Evolutionary conservation across 78 protist genomes (phyloP), one percentile per base, ranked within the genome.

Genomic region (Capsaspora owczarzaki): DNA sequence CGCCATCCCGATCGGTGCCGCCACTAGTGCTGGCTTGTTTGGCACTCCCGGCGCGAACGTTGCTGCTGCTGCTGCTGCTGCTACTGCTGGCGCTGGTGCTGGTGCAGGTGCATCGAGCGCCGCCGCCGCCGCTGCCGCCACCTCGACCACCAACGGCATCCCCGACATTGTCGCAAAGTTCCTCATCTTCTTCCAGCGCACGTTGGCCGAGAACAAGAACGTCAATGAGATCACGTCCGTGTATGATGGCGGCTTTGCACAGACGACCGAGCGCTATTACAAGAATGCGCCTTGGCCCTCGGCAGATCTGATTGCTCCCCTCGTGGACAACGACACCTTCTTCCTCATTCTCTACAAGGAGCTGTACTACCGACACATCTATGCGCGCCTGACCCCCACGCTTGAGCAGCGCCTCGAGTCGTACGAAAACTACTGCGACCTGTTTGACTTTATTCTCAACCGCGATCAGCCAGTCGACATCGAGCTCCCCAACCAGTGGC

Each of bases 331-430:
- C 72, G 72, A 41, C 33, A 31, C 14, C 42, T 6, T 63, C 43
- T 63, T 63, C 72, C 35, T 35, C n/a, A 53, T 79, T 44, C 87
- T 92, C 44, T 94, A 94, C 91, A 69, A 75, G 46, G 96, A 94
- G 87, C 79, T 94, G 38, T 94, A 89, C 89, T 94, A 83, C 83
- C 94, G 97, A 68, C 94, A 92, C 85, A 86, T 91, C 51, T 91
- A 91, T 43, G 61, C 91, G 72, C 86, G 61, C 42, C 63, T 84
- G 53, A 27, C 76, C 76, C 89, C 90, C 70, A 82, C 90, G 29
- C 49, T 87, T 40, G 88, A 75, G 47, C 87, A 84, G 38, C 84
- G 82, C 46, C 23, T 79, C 72, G 91, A 49, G 79, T 85, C 93
- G 51, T 94, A 85, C 87, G 85, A 81, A 76, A 91, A 92, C 86